Evolutionary conservation across 108 stramenopile genomes (phyloP).

Genomic region (Fragilaria crotonensis): DNA sequence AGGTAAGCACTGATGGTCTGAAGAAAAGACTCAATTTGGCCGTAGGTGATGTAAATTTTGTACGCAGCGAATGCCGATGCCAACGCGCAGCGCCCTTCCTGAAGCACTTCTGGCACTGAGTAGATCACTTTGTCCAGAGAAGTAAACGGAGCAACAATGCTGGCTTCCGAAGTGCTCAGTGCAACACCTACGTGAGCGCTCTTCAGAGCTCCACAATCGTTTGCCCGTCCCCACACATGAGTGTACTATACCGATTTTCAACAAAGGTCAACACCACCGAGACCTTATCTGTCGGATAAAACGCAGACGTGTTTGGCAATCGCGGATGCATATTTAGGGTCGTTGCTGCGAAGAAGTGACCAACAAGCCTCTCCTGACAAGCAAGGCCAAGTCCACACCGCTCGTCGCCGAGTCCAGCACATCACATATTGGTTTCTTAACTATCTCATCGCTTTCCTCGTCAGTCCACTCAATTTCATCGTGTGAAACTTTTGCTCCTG

Average conservation of each 20-base stretch:
- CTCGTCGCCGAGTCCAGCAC: too few species aligned
- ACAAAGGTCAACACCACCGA: constrained; percentile 88
- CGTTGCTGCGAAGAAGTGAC: background rate
- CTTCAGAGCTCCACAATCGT: constrained; percentile 96
- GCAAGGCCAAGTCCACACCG: background rate
- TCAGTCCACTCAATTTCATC: background rate
- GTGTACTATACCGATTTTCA: constrained; percentile 60
- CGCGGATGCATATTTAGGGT: background rate
- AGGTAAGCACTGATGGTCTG: constrained; percentile 47
- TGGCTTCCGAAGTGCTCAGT: constrained; percentile 92
- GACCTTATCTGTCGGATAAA: constrained; percentile 97
- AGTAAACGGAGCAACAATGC: constrained; percentile 97
- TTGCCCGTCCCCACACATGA: constrained; percentile 99
- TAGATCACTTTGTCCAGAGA: constrained; percentile 76
- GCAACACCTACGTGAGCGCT: constrained; percentile 95
- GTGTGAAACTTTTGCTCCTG: background rate
- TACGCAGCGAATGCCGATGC: constrained; percentile 95
- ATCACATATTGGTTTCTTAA: constrained; percentile 4
- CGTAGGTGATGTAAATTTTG: constrained; percentile 79
- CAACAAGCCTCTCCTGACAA: constrained; percentile 5
- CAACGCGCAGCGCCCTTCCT: constrained; percentile 92
- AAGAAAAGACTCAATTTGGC: constrained; percentile 49
- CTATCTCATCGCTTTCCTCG: constrained; percentile 2
- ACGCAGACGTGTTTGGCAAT: constrained; percentile 34
- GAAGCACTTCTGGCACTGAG: constrained; percentile 82